phyloP scores from a whole-genome alignment of 768 basidiomycete genomes.

The Calocera viscosa region DNA sequence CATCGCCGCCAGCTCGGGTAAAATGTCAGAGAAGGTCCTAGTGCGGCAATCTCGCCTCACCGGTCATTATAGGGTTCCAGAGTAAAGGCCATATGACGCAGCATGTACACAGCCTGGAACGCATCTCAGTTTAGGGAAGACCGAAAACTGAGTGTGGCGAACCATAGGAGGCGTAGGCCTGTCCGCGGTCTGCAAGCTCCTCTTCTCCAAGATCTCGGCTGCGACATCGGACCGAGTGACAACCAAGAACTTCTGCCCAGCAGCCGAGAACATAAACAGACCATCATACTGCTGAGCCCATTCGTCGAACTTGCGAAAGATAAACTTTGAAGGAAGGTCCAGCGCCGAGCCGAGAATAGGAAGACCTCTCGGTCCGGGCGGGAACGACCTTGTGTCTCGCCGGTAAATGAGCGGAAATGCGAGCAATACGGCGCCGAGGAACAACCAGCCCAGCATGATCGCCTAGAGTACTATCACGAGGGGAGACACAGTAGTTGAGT shows the following conservation, averaged over 20 bases:
- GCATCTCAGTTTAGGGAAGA: no score
- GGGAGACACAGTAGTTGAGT: no score
- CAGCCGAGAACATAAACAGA: background rate
- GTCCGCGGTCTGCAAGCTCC: background rate
- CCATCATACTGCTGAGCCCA: background rate
- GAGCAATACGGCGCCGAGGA: background rate
- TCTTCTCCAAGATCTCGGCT: background rate
- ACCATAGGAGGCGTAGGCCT: background rate
- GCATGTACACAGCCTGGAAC: background rate
- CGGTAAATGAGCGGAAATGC: background rate
- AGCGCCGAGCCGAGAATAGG: background rate
- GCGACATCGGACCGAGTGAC: background rate
- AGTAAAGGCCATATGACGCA: background rate
- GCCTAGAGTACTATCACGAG: background rate
- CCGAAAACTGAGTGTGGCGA: background rate
- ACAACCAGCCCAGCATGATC: background rate
- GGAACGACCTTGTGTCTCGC: background rate
- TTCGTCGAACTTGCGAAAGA: background rate
- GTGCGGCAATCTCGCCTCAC: no score
- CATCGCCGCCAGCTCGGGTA: slow-evolving; percentile 1
- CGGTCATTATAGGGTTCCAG: background rate
- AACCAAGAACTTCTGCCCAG: background rate
- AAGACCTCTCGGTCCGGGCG: background rate
- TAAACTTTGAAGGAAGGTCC: background rate
- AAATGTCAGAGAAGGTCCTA: no score